Percentiles rank a stretch among this genome's conserved stretches.
Conservation (phyloP, 352 stramenopile genomes). For the Phytophthora sojae region DNA sequence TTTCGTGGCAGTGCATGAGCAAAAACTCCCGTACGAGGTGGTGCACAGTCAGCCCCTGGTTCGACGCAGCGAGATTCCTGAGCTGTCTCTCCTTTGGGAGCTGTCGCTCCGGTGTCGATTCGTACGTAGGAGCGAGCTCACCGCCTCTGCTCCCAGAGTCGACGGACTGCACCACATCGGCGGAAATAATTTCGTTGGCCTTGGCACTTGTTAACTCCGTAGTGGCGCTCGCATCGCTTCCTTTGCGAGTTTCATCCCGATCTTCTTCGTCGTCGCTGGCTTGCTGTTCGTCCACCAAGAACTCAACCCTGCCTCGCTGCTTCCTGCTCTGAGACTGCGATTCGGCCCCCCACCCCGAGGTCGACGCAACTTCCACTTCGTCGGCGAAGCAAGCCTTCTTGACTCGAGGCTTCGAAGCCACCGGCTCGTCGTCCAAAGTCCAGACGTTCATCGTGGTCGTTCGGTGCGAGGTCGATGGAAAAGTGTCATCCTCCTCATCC, state of each 20-base stretch:
- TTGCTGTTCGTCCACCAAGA: slow-evolving; percentile 34
- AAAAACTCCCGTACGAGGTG: slow-evolving; percentile 76
- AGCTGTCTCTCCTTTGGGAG: background rate
- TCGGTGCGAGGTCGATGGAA: slow-evolving; percentile 15
- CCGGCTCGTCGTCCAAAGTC: slow-evolving; percentile 26
- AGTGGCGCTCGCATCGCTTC: background rate
- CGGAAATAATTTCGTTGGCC: slow-evolving; percentile 35
- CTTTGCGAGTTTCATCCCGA: slow-evolving; percentile 10
- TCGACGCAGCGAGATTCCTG: background rate
- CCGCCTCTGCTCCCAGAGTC: background rate
- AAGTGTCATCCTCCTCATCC: slow-evolving; percentile 10
- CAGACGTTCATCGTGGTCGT: slow-evolving; percentile 35
- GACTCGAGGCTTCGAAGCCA: slow-evolving; percentile 6
- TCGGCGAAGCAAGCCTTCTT: slow-evolving; percentile 27
- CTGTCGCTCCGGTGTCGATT: slow-evolving; percentile 1
- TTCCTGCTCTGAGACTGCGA: slow-evolving; percentile 23
- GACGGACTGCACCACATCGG: slow-evolving; percentile 33
- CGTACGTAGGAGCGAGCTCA: background rate
- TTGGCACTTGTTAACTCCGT: slow-evolving; percentile 26
- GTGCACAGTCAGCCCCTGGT: slow-evolving; percentile 44
- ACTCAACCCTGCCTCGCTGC: slow-evolving; percentile 29
- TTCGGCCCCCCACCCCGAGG: slow-evolving; percentile 16
- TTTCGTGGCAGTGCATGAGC: slow-evolving; percentile 43
- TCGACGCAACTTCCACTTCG: slow-evolving; percentile 20
- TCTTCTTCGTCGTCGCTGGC: slow-evolving; percentile 25